Evolutionary conservation across 495 filamentous ascomycete species (phyloP).

Genomic region (Penicillium turbatum): DNA sequence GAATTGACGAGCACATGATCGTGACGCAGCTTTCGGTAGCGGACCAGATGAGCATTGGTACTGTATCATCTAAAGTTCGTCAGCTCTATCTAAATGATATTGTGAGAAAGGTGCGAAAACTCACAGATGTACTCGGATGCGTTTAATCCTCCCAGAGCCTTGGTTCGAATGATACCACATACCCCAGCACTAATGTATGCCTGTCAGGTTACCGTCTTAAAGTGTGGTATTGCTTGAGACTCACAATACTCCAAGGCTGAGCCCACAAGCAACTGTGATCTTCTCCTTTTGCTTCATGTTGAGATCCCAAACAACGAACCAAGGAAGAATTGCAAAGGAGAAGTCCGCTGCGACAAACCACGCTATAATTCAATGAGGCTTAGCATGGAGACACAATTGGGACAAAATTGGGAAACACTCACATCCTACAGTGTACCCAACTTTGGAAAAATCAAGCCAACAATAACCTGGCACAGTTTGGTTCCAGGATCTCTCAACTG

Average conservation of each 20-base stretch:
- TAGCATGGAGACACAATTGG: not conserved
- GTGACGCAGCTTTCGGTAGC: conserved; percentile 26
- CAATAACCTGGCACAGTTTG: conserved; percentile 15
- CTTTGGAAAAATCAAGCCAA: conserved; percentile 27
- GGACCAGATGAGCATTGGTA: conserved; percentile 30
- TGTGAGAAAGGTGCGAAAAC: not conserved
- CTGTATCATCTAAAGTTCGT: conserved; percentile 20
- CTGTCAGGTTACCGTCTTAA: no score
- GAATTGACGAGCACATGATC: conserved; percentile 28
- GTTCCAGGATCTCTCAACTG: conserved; percentile 24
- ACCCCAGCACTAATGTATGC: conserved; percentile 19
- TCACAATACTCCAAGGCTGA: conserved; percentile 28
- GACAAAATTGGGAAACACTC: not conserved
- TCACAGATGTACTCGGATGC: conserved; percentile 27
- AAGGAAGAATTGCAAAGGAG: conserved; percentile 27
- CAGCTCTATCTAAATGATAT: not conserved
- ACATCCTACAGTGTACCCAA: conserved; percentile 29
- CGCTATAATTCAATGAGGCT: conserved; percentile 5
- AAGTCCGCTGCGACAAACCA: conserved; percentile 28
- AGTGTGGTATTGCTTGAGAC: not conserved
- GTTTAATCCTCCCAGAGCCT: conserved; percentile 19
- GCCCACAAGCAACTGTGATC: conserved; percentile 24
- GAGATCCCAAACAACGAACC: conserved; percentile 31
- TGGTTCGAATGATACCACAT: conserved; percentile 30
- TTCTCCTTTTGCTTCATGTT: conserved; percentile 33